These are phyloP conservation scores for Funneliformis mosseae DNA, from an alignment of 192 early-diverging fungal genomes.

Conservation along the genomic window DNA sequence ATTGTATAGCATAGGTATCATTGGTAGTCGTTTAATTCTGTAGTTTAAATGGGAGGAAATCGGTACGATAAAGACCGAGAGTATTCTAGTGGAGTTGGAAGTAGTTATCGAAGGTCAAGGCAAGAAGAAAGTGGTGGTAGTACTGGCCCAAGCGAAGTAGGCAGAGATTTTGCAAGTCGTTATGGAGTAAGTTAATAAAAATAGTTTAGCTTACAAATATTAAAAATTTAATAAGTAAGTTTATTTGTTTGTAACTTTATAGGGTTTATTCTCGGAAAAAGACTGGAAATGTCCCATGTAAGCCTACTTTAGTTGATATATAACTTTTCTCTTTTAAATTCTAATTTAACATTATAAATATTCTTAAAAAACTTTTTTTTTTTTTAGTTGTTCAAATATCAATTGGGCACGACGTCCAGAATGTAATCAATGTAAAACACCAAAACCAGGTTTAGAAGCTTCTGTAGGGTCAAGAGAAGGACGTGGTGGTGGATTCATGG, in stretches of 20 bases:
- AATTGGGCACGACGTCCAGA: conserved; percentile 39
- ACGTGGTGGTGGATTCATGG: conserved; percentile 42
- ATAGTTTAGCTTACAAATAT: too few relatives aligned
- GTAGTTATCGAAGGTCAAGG: neutral
- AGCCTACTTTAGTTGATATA: too few relatives aligned
- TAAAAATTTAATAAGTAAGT: neutral
- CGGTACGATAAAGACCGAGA: conserved; percentile 10
- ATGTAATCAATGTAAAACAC: conserved; percentile 40
- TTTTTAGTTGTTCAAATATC: conserved; percentile 39
- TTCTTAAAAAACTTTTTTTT: neutral
- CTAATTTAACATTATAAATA: neutral
- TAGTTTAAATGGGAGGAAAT: conserved; percentile 7
- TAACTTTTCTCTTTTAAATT: too few relatives aligned
- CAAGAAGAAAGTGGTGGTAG: conserved; percentile 9
- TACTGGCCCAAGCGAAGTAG: conserved; percentile 13
- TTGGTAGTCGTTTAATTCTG: neutral
- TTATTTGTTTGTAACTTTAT: neutral
- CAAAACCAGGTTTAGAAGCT: conserved; percentile 37
- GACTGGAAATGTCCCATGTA: conserved; percentile 40
- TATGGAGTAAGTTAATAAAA: conserved; percentile 32
- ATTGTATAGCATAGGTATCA: too few relatives aligned
- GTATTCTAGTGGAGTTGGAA: neutral
- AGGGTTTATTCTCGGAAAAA: conserved; percentile 40
- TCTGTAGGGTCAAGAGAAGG: conserved; percentile 35
- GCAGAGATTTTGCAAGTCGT: conserved; percentile 32